Evolutionary conservation across 352 stramenopile species (phyloP), one percentile per base, ranked within the genome.

Genomic region (Phytophthora meadii): DNA sequence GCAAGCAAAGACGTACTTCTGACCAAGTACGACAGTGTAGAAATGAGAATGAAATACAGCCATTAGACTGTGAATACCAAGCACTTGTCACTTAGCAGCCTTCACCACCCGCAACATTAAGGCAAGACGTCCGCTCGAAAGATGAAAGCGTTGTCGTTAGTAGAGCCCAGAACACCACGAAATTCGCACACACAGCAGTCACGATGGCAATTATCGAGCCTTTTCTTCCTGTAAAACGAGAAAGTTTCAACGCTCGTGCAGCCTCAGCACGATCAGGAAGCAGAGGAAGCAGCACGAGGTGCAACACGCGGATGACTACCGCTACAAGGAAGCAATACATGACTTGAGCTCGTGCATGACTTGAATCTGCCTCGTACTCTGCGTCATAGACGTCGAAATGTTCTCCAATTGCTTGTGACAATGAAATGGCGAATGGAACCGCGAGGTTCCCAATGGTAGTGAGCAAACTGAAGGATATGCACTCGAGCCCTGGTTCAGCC

Each of bases 61-160:
- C 25, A 39, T 37, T 55, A 2, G 25, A 55, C 49, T 66, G 55
- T 60, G 52, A 1, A 22, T 22, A 22, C 22, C 22, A 22, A 2
- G 22, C 22, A 4, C 46, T 36, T 28, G 30, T 55, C 15, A 25
- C 14, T 63, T 46, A 90, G 47, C 81, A 90, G 14, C 81, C 77
- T 76, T 90, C 81, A 12, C 84, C 81, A 15, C 84, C 84, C 32
- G 81, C 80, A 30, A 92, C 67, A 27, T 82, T 84, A 24, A 92
- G 59, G 56, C 84, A 92, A 42, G 84, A 73, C 0, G 84, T 90
- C 2, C 65, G 65, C 51, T 88, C 76, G 19, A 87, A 74, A 0
- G 76, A 76, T 22, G 80, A 74, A 17, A 92, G 70, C 1, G 81
- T 55, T 12, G 74, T 77, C n/a, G 72, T 89, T 30, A 89, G 69